Percentiles rank a stretch among this genome's conserved stretches.
phyloP scores from a whole-genome alignment of 1,284 basidiomycete genomes.

The Ganoderma meredithae region DNA sequence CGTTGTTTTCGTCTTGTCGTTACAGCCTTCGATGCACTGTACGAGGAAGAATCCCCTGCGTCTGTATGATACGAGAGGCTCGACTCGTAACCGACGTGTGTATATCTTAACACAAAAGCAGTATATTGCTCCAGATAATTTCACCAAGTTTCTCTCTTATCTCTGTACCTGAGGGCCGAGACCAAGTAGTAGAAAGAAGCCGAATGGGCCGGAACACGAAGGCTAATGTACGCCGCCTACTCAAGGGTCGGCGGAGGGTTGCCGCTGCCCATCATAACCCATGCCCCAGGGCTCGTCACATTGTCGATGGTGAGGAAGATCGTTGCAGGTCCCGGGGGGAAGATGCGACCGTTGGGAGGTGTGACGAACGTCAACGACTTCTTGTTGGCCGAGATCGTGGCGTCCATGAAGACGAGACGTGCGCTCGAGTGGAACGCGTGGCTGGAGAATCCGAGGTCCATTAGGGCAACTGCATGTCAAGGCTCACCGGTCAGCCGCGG shows the following conservation, averaged over 20 bases:
- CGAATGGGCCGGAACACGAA: neutral
- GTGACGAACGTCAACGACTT: slow-evolving; percentile 49
- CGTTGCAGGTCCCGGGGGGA: slow-evolving; percentile 58
- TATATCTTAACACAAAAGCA: neutral
- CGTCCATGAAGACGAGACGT: slow-evolving; percentile 55
- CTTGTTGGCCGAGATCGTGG: slow-evolving; percentile 42
- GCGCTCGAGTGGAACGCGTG: slow-evolving; percentile 54
- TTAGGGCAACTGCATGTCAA: slow-evolving; percentile 48
- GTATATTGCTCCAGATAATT: neutral
- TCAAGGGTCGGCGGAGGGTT: slow-evolving; percentile 22
- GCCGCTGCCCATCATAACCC: slow-evolving; percentile 54
- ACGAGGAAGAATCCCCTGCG: neutral
- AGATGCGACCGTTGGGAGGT: slow-evolving; percentile 55
- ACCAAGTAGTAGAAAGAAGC: neutral
- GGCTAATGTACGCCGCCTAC: neutral
- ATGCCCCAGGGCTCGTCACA: slow-evolving; percentile 52
- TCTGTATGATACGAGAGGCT: neutral
- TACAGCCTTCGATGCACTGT: neutral
- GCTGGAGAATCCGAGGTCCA: slow-evolving; percentile 57
- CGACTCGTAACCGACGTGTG: neutral
- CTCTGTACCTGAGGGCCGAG: neutral
- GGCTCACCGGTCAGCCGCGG: neutral
- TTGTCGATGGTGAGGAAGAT: slow-evolving; percentile 56
- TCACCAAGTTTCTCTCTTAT: neutral
- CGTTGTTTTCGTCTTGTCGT: neutral